A percentile compares a stretch with the other conserved stretches of the same genome.
phyloP scores from a whole-genome alignment of 164 flowering plant species.

The Buxus sempervirens region DNA sequence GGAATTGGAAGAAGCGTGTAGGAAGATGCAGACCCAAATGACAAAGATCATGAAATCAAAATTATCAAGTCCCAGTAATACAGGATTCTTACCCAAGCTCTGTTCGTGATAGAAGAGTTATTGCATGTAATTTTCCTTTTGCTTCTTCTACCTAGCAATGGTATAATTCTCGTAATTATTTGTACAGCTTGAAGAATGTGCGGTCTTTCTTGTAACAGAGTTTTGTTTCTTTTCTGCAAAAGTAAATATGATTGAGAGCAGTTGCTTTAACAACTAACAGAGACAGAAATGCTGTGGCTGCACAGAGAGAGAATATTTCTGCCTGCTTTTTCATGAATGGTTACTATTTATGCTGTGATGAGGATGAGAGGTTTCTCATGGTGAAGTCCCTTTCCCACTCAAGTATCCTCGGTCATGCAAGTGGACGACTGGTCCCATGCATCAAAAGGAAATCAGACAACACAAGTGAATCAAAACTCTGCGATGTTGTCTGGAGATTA shows the following conservation, averaged over 20 bases:
- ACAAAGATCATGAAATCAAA: conserved; percentile 28
- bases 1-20: conserved; percentile 80
- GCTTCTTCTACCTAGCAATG: not conserved
- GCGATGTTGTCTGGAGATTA: not conserved
- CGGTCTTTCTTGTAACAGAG: not conserved
- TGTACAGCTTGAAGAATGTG: conserved; percentile 1
- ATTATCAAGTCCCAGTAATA: conserved; percentile 19
- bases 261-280: not conserved
- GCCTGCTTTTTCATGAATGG: not conserved
- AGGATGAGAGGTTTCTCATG: conserved; percentile 1
- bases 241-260: conserved; percentile 14
- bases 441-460: not conserved
- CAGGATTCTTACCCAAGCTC: conserved; percentile 62
- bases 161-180: not conserved
- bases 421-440: conserved; percentile 7
- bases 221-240: conserved; percentile 8
- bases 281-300: conserved; percentile 9
- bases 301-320: not conserved
- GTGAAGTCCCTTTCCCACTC: conserved; percentile 17
- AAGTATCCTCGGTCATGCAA: conserved; percentile 10
- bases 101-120: conserved; percentile 54
- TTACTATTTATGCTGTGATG: not conserved
- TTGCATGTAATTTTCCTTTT: not conserved
- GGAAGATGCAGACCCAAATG: conserved; percentile 72
- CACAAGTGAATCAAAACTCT: conserved; percentile 3